Percentiles rank a stretch among this genome's conserved stretches.
Evolutionary conservation across 1,139 yeast species (phyloP).

Genomic region (Lodderomyces oxycetoniae): DNA sequence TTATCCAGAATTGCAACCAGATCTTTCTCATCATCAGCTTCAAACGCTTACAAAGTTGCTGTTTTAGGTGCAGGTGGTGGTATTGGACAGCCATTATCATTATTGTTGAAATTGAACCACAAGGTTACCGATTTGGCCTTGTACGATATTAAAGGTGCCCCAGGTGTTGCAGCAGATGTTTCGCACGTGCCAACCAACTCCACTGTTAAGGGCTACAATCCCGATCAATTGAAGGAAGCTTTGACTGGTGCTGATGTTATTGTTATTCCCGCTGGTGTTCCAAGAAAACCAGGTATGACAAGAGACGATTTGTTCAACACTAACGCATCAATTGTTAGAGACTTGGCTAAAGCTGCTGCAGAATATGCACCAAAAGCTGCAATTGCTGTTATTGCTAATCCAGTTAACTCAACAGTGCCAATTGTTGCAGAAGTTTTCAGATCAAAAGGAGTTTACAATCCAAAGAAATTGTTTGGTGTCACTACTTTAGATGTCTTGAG

Average conservation of each 20-base stretch:
- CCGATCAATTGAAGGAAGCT: constrained; percentile 58
- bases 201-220: constrained; percentile 63
- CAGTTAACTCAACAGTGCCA: constrained; percentile 94
- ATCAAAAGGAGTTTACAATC: constrained; percentile 69
- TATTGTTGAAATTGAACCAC: constrained; percentile 67
- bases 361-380: constrained; percentile 69
- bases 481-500: constrained; percentile 89
- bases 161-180: constrained; percentile 91
- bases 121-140: constrained; percentile 63
- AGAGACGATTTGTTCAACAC: constrained; percentile 92
- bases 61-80: constrained; percentile 84
- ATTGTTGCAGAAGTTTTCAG: constrained; percentile 83
- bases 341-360: constrained; percentile 77
- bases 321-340: constrained; percentile 86
- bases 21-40: constrained; percentile 59
- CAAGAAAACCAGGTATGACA: constrained; percentile 98
- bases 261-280: constrained; percentile 93
- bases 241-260: constrained; percentile 70
- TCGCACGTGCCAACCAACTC: constrained; percentile 85
- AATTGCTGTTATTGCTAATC: constrained; percentile 81
- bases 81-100: constrained; percentile 91
- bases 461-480: constrained; percentile 83
- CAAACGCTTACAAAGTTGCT: constrained; percentile 67
- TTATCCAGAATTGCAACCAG: constrained; percentile 53
- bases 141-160: constrained; percentile 85